phyloP scores from a whole-genome alignment of 352 stramenopile species.

The Phytophthora foliorum region DNA sequence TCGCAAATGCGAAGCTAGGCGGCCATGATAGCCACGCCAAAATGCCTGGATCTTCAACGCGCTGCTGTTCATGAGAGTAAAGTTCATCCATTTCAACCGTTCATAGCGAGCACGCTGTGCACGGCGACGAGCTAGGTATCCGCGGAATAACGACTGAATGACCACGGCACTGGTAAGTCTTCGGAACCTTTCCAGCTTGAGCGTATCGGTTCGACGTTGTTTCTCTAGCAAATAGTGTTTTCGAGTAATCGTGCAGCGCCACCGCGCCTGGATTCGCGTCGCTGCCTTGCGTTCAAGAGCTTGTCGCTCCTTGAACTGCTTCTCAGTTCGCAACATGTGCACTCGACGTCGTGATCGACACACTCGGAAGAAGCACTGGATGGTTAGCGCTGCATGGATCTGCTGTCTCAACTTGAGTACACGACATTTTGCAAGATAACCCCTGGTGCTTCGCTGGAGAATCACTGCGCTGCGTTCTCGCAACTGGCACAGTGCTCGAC shows the following conservation, averaged over 20 bases:
- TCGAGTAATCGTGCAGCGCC: conserved; percentile 45
- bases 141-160: conserved; percentile 75
- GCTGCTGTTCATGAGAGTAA: conserved; percentile 64
- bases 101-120: conserved; percentile 66
- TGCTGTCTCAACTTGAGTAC: conserved; percentile 37
- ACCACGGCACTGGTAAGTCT: conserved; percentile 56
- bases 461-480: conserved; percentile 39
- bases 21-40: conserved; percentile 82
- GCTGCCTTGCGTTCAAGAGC: conserved; percentile 46
- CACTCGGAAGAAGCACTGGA: conserved; percentile 65
- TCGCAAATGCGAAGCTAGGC: conserved; percentile 63
- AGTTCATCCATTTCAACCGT: conserved; percentile 76
- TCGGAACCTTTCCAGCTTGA: conserved; percentile 48
- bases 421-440: conserved; percentile 53
- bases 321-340: conserved; percentile 50
- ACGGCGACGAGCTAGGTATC: conserved; percentile 59
- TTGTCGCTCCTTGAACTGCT: conserved; percentile 33
- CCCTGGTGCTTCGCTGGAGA: conserved; percentile 65
- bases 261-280: conserved; percentile 60
- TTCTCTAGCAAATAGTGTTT: conserved; percentile 46
- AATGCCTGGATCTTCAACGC: conserved; percentile 80
- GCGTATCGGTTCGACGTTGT: conserved; percentile 37
- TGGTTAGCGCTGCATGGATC: conserved; percentile 52
- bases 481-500: conserved; percentile 22
- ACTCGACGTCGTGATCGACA: conserved; percentile 51